Evolutionary conservation across 495 filamentous ascomycete species (phyloP), one percentile per base, ranked within the genome.

Genomic region (Penicillium roqueforti): DNA sequence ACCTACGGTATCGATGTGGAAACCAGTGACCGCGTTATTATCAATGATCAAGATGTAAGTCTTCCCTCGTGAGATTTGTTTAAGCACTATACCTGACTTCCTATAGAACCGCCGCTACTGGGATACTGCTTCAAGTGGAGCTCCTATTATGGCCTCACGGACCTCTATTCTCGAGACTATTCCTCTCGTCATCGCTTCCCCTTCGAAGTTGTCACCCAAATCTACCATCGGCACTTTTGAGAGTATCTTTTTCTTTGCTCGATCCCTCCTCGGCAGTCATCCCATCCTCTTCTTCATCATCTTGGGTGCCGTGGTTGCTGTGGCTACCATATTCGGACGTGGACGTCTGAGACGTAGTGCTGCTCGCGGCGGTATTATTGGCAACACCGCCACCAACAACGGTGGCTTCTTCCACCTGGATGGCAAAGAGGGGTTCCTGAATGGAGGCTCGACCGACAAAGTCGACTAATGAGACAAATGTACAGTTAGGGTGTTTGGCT

Each of bases 21-120:
- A 37, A 86, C 90, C 41, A 89, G 91, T 36, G 93, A 97, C 69
- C 80, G 89, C 48, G 91, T 98, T 37, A 87, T 98, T 47, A 92
- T 98, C 70, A 96, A 97, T 56, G 95, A 98, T 67, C 88, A 97
- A 74, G 92, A 96, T 71, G 91, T 95, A 78, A 84, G 88, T 23
- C 32, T 9, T 29, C 22, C 18, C 2, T 14, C 36, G n/a, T 11
- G 4, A 6, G 4, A 19, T 29, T 18, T 38, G 41, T 22, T 47
- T 26, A 31, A 42, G 36, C 47, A 45, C 32, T 53, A 14, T 63
- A 44, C 53, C 72, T 75, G 56, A 77, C 59, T 38, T 47, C 10
- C 29, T 31, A 29, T 61, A 96, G 91, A 90, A 87, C 71, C 90
- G 88, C 51, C 82, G 86, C 51, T 97, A 96, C 73, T 98, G 95